These are phyloP conservation scores for Chrysanthemum seticuspe DNA, from an alignment of 129 eudicot genomes.

Conservation along the genomic window DNA sequence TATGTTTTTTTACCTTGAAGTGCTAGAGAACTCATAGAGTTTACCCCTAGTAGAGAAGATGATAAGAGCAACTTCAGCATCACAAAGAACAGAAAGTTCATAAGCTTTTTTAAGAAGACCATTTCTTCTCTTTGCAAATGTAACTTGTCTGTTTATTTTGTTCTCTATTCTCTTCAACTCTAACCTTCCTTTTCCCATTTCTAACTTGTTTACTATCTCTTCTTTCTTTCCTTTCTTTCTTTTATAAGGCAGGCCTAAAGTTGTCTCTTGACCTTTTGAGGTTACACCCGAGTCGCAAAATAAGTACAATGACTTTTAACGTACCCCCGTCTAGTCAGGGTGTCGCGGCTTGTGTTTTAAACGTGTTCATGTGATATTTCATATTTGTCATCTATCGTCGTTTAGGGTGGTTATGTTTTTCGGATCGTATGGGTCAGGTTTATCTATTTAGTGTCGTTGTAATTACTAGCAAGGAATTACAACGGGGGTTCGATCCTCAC, in stretches of 20 bases:
- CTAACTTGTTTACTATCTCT: not conserved
- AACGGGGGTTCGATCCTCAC: too few species aligned
- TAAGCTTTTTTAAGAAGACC: constrained; percentile 49
- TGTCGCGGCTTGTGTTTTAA: too few species aligned
- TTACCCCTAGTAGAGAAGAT: constrained; percentile 50
- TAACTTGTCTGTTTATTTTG: constrained; percentile 48
- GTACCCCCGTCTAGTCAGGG: too few species aligned
- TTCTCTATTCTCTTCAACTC: constrained; percentile 50
- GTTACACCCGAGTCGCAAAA: not conserved
- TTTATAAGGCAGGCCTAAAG: constrained; percentile 25
- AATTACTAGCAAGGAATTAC: too few species aligned
- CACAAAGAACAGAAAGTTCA: constrained; percentile 49
- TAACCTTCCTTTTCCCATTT: constrained; percentile 46
- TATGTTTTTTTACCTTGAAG: constrained; percentile 26
- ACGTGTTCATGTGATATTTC: too few species aligned
- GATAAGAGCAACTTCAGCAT: constrained; percentile 52
- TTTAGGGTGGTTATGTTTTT: too few species aligned
- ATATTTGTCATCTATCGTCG: too few species aligned
- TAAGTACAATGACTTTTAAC: not conserved
- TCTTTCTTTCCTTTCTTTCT: constrained; percentile 8
- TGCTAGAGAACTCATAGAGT: constrained; percentile 48
- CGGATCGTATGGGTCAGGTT: too few species aligned
- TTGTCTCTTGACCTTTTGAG: constrained; percentile 11
- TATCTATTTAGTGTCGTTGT: too few species aligned
- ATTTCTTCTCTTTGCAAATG: constrained; percentile 49